These are phyloP conservation scores for Trichoderma lentiforme DNA, from an alignment of 2,329 filamentous ascomycete species.

Conservation along the genomic window DNA sequence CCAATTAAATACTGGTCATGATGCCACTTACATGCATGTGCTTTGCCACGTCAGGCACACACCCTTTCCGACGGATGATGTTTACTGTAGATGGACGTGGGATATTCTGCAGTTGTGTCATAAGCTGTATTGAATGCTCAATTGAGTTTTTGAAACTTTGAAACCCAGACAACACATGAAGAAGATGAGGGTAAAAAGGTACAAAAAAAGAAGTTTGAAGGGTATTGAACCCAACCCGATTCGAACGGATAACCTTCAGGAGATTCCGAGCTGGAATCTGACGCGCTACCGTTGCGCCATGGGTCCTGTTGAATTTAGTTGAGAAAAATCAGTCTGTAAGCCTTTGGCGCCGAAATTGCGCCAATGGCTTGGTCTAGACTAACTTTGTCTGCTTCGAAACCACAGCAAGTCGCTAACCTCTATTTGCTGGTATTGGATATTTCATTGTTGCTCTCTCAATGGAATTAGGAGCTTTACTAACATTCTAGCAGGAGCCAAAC, in stretches of 20 bases:
- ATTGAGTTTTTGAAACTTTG: neutral
- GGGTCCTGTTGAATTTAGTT: neutral
- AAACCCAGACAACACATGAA: neutral
- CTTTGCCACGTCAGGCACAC: neutral
- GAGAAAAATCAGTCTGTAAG: neutral
- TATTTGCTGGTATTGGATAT: neutral
- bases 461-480: too few species aligned
- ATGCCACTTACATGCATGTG: neutral
- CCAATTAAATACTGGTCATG: too few species aligned
- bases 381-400: neutral
- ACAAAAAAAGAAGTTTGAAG: slow-evolving; percentile 2
- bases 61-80: neutral
- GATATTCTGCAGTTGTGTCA: too few species aligned
- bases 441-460: neutral
- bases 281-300: slow-evolving; percentile 14
- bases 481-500: too few species aligned
- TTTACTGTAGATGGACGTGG: slow-evolving; percentile 29
- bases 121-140: too few species aligned
- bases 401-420: neutral
- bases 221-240: slow-evolving; percentile 14
- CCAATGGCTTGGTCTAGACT: neutral
- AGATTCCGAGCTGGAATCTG: slow-evolving; percentile 14
- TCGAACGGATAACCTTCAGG: slow-evolving; percentile 15
- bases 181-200: neutral
- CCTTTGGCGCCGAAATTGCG: neutral